Evolutionary conservation across 495 filamentous ascomycete species (phyloP).

Genomic region (Aspergillus haitiensis): DNA sequence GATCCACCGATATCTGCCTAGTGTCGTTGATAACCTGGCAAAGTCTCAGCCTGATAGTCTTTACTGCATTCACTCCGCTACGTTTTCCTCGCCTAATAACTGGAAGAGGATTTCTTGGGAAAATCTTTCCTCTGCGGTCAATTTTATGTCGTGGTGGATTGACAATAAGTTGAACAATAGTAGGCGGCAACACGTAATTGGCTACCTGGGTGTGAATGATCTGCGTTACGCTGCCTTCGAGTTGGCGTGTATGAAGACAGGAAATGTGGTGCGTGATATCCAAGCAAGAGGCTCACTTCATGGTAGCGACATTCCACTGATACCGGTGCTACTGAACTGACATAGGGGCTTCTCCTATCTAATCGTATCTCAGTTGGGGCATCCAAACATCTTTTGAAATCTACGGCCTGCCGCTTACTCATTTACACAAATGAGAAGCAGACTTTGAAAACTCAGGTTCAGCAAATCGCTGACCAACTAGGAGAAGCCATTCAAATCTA

Average conservation of each 20-base stretch:
- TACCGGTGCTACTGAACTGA: not conserved
- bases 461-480: not conserved
- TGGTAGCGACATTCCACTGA: not conserved
- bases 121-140: conserved; percentile 52
- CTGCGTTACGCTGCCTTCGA: conserved; percentile 28
- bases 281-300: not conserved
- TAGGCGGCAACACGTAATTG: conserved; percentile 24
- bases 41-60: conserved; percentile 37
- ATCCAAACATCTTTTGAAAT: conserved; percentile 33
- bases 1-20: not conserved
- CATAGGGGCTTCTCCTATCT: conserved; percentile 33
- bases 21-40: conserved; percentile 45
- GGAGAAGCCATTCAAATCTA: not conserved
- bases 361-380: conserved; percentile 41
- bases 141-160: no score
- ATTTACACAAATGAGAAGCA: conserved; percentile 12
- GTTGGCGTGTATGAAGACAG: conserved; percentile 30
- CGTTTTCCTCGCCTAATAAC: conserved; percentile 45
- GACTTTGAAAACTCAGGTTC: not conserved
- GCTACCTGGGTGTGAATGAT: conserved; percentile 35
- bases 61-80: conserved; percentile 44
- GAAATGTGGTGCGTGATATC: conserved; percentile 18
- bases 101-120: conserved; percentile 49
- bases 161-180: no score
- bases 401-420: conserved; percentile 31